phyloP scores from a whole-genome alignment of 371 early-diverging fungal genomes.

The Fennellomyces sp. region DNA sequence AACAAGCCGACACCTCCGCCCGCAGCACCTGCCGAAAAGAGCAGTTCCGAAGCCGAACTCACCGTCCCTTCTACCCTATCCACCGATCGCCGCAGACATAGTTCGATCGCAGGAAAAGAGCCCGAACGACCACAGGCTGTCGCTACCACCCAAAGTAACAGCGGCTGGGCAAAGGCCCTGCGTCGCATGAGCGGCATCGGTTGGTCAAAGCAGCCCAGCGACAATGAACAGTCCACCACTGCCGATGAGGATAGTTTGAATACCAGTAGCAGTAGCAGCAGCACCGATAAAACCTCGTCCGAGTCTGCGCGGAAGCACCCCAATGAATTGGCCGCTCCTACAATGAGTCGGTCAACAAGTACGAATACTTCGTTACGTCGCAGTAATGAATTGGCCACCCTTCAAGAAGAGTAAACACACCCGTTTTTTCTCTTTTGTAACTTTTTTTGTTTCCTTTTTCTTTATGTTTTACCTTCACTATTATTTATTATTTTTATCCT shows the following conservation, averaged over 20 bases:
- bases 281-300: constrained; percentile 8
- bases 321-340: constrained; percentile 20
- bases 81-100: constrained; percentile 19
- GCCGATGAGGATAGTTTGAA: constrained; percentile 1
- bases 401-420: constrained; percentile 38
- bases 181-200: constrained; percentile 52
- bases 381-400: constrained; percentile 47
- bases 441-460: neutral
- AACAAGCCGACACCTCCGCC: constrained; percentile 5
- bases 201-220: constrained; percentile 29
- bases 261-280: constrained; percentile 1
- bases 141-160: constrained; percentile 16
- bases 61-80: neutral
- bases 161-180: constrained; percentile 51
- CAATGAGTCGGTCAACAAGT: constrained; percentile 28
- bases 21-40: constrained; percentile 11
- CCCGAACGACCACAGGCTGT: constrained; percentile 6
- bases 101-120: constrained; percentile 14
- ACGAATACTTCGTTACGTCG: constrained; percentile 29
- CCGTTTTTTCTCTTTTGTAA: neutral
- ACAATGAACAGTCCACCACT: neutral
- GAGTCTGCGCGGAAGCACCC: constrained; percentile 19
- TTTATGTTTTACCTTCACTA: neutral
- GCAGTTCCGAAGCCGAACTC: neutral
- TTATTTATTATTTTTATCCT: neutral